Conservation (phyloP, 2,329 filamentous ascomycete species). For the Teratosphaeria epicoccoides region DNA sequence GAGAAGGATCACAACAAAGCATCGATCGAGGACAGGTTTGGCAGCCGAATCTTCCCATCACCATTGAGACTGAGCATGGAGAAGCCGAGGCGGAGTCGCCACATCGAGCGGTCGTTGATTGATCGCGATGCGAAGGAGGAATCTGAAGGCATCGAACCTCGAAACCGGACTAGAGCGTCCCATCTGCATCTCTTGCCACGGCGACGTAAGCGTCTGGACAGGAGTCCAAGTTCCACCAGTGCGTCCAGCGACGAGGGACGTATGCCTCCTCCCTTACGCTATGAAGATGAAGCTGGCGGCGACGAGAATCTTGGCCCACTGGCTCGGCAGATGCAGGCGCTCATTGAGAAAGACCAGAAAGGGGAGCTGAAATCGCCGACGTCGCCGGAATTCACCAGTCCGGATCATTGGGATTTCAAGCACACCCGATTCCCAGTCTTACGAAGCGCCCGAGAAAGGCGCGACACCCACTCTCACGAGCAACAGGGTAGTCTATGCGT, state of each 20-base stretch:
- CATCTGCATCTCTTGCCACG: conserved; percentile 1
- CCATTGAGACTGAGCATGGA: conserved; percentile 14
- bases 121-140: neutral
- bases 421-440: conserved; percentile 13
- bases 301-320: conserved; percentile 38
- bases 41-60: conserved; percentile 57
- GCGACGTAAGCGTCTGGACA: conserved; percentile 11
- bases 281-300: conserved; percentile 29
- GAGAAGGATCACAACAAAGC: conserved; percentile 72
- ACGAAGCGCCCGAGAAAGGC: neutral
- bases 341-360: conserved; percentile 35
- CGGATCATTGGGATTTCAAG: conserved; percentile 29
- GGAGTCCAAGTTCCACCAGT: conserved; percentile 18
- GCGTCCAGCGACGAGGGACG: conserved; percentile 27
- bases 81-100: conserved; percentile 13
- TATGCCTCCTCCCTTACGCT: conserved; percentile 35
- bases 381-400: conserved; percentile 28
- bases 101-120: conserved; percentile 7
- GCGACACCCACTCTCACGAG: conserved; percentile 6
- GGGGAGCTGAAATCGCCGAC: conserved; percentile 22
- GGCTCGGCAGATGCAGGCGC: conserved; percentile 33
- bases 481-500: conserved; percentile 13
- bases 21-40: conserved; percentile 69
- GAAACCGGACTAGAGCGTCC: neutral
- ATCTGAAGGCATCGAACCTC: neutral